phyloP scores from a whole-genome alignment of 768 basidiomycete species.

The Filobasidium wieringae region DNA sequence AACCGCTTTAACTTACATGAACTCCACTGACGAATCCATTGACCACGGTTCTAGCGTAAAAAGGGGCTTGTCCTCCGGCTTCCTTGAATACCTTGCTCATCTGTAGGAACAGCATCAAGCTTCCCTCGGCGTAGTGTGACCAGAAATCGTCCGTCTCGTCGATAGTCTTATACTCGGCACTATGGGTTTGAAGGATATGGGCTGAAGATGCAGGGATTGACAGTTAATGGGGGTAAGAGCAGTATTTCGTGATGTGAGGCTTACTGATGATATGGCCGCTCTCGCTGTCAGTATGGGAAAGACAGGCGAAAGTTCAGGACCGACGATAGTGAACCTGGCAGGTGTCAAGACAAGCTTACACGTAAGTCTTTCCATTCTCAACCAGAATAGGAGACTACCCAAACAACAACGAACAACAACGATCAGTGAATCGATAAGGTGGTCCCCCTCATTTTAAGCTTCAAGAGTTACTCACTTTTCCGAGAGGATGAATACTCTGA shows the following conservation, averaged over 20 bases:
- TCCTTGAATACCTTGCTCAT: conserved; percentile 16
- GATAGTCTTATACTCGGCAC: not conserved
- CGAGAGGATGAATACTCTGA: conserved; percentile 24
- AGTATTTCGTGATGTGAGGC: not conserved
- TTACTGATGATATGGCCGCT: conserved; percentile 4
- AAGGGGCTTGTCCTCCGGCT: conserved; percentile 5
- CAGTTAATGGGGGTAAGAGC: not conserved
- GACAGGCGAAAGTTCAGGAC: not conserved
- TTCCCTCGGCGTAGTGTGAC: conserved; percentile 30
- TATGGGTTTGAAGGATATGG: conserved; percentile 7
- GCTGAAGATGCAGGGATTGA: not conserved
- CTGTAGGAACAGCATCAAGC: conserved; percentile 28
- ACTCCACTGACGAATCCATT: conserved; percentile 5
- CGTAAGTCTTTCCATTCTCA: conserved; percentile 9
- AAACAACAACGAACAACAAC: not conserved
- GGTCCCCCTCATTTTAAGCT: not conserved
- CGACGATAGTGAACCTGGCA: not conserved
- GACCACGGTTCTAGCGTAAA: conserved; percentile 9
- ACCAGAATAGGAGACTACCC: conserved; percentile 5
- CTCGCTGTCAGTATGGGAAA: conserved; percentile 1
- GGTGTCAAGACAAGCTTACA: too few species aligned
- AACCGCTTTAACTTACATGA: not conserved
- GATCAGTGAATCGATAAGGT: not conserved
- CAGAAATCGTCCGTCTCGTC: conserved; percentile 19
- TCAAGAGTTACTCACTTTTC: conserved; percentile 17